phyloP scores from a whole-genome alignment of 169 alveolate genomes.

The Plasmodium cynomolgi region DNA sequence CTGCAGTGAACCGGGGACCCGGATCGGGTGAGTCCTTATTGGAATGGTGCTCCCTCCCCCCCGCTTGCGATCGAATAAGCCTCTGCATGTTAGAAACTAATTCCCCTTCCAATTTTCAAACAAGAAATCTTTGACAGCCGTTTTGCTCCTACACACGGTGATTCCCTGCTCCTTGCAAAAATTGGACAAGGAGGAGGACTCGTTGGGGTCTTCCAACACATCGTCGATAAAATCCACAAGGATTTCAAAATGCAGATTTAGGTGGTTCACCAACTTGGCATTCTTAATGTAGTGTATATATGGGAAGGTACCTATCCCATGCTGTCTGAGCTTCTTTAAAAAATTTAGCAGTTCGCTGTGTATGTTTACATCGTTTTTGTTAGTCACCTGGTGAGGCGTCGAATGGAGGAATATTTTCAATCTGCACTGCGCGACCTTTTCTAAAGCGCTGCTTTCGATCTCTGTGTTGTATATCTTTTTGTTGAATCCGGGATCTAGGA shows the following conservation, averaged over 20 bases:
- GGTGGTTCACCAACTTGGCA: background rate
- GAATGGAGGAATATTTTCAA: conserved; percentile 51
- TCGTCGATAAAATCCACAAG: conserved; percentile 39
- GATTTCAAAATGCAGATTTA: conserved; percentile 58
- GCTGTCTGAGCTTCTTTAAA: conserved; percentile 10
- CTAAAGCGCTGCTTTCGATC: conserved; percentile 26
- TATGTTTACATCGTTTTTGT: background rate
- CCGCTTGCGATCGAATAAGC: background rate
- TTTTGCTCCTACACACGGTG: background rate
- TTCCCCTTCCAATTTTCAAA: conserved; percentile 30
- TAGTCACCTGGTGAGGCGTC: conserved; percentile 36
- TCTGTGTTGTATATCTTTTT: conserved; percentile 9
- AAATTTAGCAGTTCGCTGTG: conserved; percentile 37
- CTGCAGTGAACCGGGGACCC: background rate
- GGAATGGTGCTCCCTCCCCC: background rate
- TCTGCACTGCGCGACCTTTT: conserved; percentile 8
- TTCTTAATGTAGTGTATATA: conserved; percentile 36
- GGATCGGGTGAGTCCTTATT: background rate
- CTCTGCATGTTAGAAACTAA: background rate
- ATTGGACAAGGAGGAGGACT: background rate
- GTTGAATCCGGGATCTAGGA: conserved; percentile 65
- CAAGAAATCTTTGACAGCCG: background rate
- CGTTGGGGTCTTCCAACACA: background rate
- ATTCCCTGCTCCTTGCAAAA: background rate
- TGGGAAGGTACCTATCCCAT: background rate